phyloP scores from a whole-genome alignment of 768 basidiomycete species.

The Rhodotorula graminis region DNA sequence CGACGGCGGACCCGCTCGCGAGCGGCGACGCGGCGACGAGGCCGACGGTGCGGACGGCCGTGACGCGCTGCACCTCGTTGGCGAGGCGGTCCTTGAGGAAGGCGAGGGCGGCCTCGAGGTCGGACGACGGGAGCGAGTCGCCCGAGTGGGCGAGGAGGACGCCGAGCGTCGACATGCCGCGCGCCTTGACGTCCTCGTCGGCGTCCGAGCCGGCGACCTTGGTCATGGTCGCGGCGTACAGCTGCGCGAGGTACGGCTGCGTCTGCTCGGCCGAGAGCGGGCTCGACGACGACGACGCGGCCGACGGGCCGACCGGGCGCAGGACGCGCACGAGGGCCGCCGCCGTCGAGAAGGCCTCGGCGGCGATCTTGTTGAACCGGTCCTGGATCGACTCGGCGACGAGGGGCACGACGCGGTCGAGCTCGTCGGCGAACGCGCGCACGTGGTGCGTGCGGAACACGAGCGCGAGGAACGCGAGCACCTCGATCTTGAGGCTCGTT shows the following conservation, averaged over 20 bases:
- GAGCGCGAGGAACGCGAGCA: conserved; percentile 74
- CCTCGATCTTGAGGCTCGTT: conserved; percentile 73
- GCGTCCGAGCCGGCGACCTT: conserved; percentile 75
- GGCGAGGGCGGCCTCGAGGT: conserved; percentile 26
- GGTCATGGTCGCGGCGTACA: conserved; percentile 69
- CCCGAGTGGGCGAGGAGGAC: conserved; percentile 84
- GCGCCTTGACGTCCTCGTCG: conserved; percentile 79
- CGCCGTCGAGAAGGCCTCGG: conserved; percentile 81
- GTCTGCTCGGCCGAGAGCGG: conserved; percentile 40
- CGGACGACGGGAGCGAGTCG: conserved; percentile 48
- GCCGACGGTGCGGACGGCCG: conserved; percentile 67
- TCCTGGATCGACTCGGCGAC: conserved; percentile 71
- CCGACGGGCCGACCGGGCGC: conserved; percentile 57
- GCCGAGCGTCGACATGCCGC: conserved; percentile 75
- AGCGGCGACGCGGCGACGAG: conserved; percentile 50
- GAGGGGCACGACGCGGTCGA: conserved; percentile 66
- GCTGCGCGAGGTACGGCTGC: conserved; percentile 52
- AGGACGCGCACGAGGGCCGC: conserved; percentile 72
- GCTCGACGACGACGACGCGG: conserved; percentile 23
- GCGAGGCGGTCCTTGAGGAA: conserved; percentile 41
- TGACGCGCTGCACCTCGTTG: conserved; percentile 48
- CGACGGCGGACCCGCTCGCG: conserved; percentile 29
- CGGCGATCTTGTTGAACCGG: conserved; percentile 79
- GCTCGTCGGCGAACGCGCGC: conserved; percentile 57
- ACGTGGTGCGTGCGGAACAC: conserved; percentile 71